Evolutionary conservation across 495 filamentous ascomycete genomes (phyloP).

Genomic region (Trichoderma virens): DNA sequence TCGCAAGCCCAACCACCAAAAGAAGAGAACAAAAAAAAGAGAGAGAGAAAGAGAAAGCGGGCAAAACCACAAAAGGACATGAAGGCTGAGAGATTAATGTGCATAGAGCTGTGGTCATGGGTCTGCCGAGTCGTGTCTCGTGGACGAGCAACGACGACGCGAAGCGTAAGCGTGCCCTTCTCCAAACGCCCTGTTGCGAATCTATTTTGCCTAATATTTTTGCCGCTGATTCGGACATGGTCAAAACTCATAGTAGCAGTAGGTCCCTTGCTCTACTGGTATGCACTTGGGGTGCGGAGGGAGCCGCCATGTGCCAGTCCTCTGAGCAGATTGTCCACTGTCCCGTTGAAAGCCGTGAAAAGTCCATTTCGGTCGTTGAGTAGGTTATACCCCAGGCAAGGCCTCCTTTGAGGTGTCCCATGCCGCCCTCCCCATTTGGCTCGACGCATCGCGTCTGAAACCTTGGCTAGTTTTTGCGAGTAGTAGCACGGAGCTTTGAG

Average conservation of each 20-base stretch:
- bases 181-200: background rate
- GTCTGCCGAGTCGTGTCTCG: slow-evolving; percentile 27
- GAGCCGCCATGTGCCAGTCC: slow-evolving; percentile 42
- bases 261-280: slow-evolving; percentile 51
- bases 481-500: background rate
- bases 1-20: too few relatives aligned
- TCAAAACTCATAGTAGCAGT: slow-evolving; percentile 9
- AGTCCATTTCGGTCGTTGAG: slow-evolving; percentile 44
- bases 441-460: background rate
- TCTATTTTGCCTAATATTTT: background rate
- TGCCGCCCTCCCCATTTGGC: background rate
- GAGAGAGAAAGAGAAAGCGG: background rate
- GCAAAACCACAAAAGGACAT: background rate
- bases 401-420: background rate
- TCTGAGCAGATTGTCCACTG: slow-evolving; percentile 33
- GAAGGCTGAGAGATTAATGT: slow-evolving; percentile 2
- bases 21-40: background rate
- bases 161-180: slow-evolving; percentile 22
- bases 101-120: slow-evolving; percentile 27
- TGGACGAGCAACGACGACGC: slow-evolving; percentile 18
- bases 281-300: slow-evolving; percentile 63
- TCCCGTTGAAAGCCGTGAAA: slow-evolving; percentile 32
- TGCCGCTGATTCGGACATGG: slow-evolving; percentile 19
- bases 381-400: slow-evolving; percentile 35
- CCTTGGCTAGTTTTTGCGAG: background rate